These are phyloP conservation scores for Metarhizium rileyi DNA, from an alignment of 2,329 filamentous ascomycete genomes.

Conservation along the genomic window DNA sequence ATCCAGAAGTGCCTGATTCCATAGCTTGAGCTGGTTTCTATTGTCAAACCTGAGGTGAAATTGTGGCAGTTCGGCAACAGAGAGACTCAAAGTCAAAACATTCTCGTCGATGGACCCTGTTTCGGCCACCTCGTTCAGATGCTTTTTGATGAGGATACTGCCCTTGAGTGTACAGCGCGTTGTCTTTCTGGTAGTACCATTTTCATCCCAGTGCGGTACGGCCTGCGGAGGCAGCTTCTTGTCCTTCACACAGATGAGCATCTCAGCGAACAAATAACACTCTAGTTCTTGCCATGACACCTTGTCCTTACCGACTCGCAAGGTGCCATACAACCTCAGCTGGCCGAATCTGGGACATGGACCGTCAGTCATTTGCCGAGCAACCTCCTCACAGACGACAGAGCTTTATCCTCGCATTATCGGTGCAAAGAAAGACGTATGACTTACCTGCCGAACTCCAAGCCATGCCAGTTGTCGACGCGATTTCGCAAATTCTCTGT, in stretches of 20 bases:
- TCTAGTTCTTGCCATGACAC: constrained; percentile 96
- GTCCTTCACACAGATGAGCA: constrained; percentile 99
- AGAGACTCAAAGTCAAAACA: constrained; percentile 79
- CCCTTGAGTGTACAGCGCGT: constrained; percentile 86
- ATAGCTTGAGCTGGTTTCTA: constrained; percentile 73
- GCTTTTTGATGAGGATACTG: constrained; percentile 96
- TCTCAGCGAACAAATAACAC: constrained; percentile 94
- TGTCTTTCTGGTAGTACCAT: constrained; percentile 48
- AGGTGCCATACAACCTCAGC: constrained; percentile 75
- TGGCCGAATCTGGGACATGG: constrained; percentile 68
- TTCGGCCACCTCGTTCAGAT: constrained; percentile 80
- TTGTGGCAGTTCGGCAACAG: constrained; percentile 82
- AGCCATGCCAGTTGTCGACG: constrained; percentile 98
- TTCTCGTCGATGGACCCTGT: constrained; percentile 63
- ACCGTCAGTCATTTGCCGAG: constrained; percentile 6
- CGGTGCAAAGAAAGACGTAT: background rate
- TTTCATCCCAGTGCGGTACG: constrained; percentile 57
- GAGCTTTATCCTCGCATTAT: background rate
- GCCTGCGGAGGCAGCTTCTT: constrained; percentile 56
- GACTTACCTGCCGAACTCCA: constrained; percentile 71
- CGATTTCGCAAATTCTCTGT: constrained; percentile 74
- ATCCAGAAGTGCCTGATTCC: constrained; percentile 80
- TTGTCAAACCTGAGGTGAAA: constrained; percentile 90
- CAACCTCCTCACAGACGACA: background rate
- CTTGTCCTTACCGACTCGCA: constrained; percentile 92